A percentile compares a stretch with the other conserved stretches of the same genome.
Evolutionary conservation across 352 stramenopile genomes (phyloP).

Genomic region (Aphanomyces stellatus): DNA sequence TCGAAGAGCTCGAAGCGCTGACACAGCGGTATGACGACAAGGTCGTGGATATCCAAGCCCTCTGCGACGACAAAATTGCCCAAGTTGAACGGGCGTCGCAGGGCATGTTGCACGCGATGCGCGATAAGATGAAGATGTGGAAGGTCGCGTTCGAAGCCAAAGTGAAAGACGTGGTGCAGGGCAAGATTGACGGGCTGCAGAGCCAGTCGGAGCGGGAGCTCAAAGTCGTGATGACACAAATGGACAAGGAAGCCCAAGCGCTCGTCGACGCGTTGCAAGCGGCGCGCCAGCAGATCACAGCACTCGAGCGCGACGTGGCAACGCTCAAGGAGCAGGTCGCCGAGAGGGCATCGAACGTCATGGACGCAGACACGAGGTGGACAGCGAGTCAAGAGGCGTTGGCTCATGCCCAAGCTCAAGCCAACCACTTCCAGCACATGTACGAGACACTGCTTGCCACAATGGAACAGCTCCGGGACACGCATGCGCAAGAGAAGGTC

Average conservation of each 20-base stretch:
- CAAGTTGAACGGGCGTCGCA: not conserved
- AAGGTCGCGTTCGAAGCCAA: slow-evolving; percentile 18
- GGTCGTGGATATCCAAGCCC: slow-evolving; percentile 13
- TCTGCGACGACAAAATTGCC: not conserved
- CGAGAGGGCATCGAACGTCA: not conserved
- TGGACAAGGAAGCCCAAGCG: slow-evolving; percentile 14
- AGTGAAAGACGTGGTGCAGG: not conserved
- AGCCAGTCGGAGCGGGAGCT: slow-evolving; percentile 8
- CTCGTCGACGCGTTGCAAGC: slow-evolving; percentile 1
- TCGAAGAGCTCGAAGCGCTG: slow-evolving; percentile 18
- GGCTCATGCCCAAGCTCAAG: not conserved
- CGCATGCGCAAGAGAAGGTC: not conserved
- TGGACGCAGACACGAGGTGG: not conserved
- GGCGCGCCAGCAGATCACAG: not conserved
- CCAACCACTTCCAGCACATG: not conserved
- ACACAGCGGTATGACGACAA: slow-evolving; percentile 15
- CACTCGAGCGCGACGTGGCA: not conserved
- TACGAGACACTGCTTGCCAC: slow-evolving; percentile 1
- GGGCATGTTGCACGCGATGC: not conserved
- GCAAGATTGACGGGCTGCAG: slow-evolving; percentile 11
- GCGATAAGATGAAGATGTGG: slow-evolving; percentile 8
- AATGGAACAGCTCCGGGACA: not conserved
- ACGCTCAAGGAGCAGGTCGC: not conserved
- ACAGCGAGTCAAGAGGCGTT: not conserved
- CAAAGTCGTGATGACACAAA: not conserved